phyloP scores from a whole-genome alignment of 352 stramenopile genomes.

The Plasmopara viticola region DNA sequence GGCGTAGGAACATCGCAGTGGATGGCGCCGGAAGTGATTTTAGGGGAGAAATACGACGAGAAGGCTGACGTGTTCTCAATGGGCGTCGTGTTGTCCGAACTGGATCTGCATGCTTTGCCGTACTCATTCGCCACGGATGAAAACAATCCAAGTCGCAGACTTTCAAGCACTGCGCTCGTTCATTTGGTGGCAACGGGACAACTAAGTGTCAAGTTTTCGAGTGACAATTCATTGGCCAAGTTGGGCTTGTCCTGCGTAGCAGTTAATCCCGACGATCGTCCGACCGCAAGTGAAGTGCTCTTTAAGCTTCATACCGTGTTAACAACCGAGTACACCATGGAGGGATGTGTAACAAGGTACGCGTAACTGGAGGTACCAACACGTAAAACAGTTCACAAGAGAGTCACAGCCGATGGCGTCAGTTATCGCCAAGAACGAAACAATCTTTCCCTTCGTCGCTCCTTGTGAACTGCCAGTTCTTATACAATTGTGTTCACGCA shows the following conservation, averaged over 20 bases:
- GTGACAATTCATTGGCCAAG: conserved; percentile 8
- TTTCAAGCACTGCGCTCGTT: conserved; percentile 30
- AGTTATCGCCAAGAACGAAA: too few relatives aligned
- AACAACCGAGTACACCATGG: conserved; percentile 15
- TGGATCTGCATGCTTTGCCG: conserved; percentile 23
- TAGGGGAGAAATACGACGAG: conserved; percentile 23
- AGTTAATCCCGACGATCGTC: conserved; percentile 24
- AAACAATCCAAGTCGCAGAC: conserved; percentile 17
- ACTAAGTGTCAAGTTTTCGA: conserved; percentile 30
- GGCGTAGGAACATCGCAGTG: conserved; percentile 24
- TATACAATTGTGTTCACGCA: too few relatives aligned
- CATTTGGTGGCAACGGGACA: conserved; percentile 38
- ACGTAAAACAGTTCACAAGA: too few relatives aligned
- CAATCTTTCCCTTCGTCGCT: too few relatives aligned
- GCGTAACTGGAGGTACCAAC: too few relatives aligned
- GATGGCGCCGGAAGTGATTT: conserved; percentile 27
- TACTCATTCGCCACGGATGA: conserved; percentile 18
- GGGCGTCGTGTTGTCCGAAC: conserved; percentile 23
- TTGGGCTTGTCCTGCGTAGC: conserved; percentile 25
- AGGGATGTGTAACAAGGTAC: too few relatives aligned
- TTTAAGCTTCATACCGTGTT: conserved; percentile 32
- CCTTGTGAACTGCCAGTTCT: too few relatives aligned
- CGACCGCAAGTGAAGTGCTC: conserved; percentile 28
- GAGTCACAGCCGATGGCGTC: too few relatives aligned
- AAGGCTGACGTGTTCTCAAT: conserved; percentile 28